Percentiles rank a stretch among this genome's conserved stretches.
Conservation (phyloP, 2,329 filamentous ascomycete genomes). For the Aspergillus versicolor region DNA sequence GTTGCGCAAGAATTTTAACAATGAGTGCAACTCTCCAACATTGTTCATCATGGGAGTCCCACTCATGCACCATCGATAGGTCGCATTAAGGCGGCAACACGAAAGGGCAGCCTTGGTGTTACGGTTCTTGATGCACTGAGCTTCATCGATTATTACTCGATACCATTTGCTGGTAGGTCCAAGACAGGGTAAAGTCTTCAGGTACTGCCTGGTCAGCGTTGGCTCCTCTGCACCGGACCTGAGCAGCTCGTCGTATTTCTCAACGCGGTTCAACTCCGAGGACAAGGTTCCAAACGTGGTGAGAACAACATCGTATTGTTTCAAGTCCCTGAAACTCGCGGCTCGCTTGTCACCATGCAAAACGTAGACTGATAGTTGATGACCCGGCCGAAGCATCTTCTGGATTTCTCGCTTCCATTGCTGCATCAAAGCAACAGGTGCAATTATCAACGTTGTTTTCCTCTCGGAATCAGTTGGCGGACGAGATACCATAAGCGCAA, state of each 20-base stretch:
- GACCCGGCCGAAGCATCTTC: constrained; percentile 61
- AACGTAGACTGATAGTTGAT: constrained; percentile 65
- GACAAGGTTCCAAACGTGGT: constrained; percentile 75
- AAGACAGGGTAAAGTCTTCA: constrained; percentile 56
- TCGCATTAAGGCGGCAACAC: constrained; percentile 57
- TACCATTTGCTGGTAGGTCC: constrained; percentile 63
- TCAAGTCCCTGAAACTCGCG: constrained; percentile 59
- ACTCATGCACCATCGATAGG: constrained; percentile 71
- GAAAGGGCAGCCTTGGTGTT: constrained; percentile 62
- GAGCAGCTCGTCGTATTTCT: constrained; percentile 52
- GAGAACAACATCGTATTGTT: constrained; percentile 69
- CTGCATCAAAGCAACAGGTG: constrained; percentile 73
- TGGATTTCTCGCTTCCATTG: constrained; percentile 84
- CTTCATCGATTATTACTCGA: constrained; percentile 74
- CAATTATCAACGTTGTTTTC: constrained; percentile 80
- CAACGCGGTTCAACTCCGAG: constrained; percentile 63
- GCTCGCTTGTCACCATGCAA: constrained; percentile 65
- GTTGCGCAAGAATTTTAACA: constrained; percentile 75
- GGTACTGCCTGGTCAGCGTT: constrained; percentile 12
- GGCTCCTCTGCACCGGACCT: constrained; percentile 42
- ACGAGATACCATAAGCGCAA: constrained; percentile 71
- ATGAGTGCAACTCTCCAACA: constrained; percentile 72
- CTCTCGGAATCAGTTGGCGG: constrained; percentile 58
- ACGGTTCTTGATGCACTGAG: constrained; percentile 77
- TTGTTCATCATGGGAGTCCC: constrained; percentile 90